These are phyloP conservation scores for Datisca glomerata DNA, from an alignment of 306 rosid species.

Conservation along the genomic window DNA sequence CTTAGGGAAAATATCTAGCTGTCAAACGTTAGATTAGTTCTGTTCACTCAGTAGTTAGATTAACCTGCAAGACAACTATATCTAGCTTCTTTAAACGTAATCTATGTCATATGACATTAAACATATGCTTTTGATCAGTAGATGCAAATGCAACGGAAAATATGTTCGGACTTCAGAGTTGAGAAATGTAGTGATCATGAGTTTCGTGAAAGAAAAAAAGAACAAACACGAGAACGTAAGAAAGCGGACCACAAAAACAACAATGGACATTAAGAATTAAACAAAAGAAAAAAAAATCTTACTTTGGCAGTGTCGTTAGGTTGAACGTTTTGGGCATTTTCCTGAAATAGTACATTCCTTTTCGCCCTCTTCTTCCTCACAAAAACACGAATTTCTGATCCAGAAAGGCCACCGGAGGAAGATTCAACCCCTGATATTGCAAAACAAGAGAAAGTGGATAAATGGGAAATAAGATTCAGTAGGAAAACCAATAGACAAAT, in stretches of 20 bases:
- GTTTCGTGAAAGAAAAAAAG: neutral
- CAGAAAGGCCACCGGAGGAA: conserved; percentile 24
- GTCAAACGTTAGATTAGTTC: too few relatives aligned
- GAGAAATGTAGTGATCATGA: too few relatives aligned
- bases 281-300: conserved; percentile 4
- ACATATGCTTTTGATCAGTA: neutral
- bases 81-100: too few relatives aligned
- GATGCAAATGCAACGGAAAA: neutral
- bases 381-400: conserved; percentile 48
- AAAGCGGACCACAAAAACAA: neutral
- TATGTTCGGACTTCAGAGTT: too few relatives aligned
- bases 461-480: neutral
- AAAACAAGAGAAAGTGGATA: neutral
- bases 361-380: conserved; percentile 47
- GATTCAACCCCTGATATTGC: conserved; percentile 18
- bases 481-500: too few relatives aligned
- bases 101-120: too few relatives aligned
- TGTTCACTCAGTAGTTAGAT: too few relatives aligned
- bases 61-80: too few relatives aligned
- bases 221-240: neutral
- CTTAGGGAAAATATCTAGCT: too few relatives aligned
- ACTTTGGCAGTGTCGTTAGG: conserved; percentile 20
- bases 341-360: conserved; percentile 16
- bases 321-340: conserved; percentile 5
- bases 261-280: neutral